Conservation (phyloP, 208 protist species). For the Tritrichomonas foetus region DNA sequence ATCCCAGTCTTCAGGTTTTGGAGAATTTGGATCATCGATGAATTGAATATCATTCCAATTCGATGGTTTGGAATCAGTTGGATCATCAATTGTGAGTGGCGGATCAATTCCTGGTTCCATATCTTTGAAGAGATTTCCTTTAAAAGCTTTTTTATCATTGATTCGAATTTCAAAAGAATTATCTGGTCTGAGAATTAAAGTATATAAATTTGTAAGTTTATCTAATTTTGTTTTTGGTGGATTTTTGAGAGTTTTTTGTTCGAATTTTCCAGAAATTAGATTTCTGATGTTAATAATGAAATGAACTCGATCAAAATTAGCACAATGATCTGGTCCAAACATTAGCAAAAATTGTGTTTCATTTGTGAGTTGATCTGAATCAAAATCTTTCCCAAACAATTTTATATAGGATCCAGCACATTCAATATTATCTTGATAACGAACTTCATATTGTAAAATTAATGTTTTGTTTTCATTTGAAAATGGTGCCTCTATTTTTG, state of each 20-base stretch:
- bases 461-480: not conserved
- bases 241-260: conserved; percentile 37
- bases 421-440: conserved; percentile 39
- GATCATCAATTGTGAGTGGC: conserved; percentile 50
- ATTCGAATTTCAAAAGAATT: conserved; percentile 50
- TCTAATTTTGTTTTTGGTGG: conserved; percentile 28
- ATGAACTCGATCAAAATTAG: conserved; percentile 44
- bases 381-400: conserved; percentile 37
- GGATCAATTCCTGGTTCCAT: conserved; percentile 48
- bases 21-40: not conserved
- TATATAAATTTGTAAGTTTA: conserved; percentile 50
- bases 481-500: not conserved
- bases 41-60: conserved; percentile 52
- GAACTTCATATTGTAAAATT: conserved; percentile 53
- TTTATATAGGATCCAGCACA: conserved; percentile 58
- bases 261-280: not conserved
- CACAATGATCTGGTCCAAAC: conserved; percentile 60
- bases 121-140: conserved; percentile 46
- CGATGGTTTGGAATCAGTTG: conserved; percentile 46
- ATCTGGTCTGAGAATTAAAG: conserved; percentile 46
- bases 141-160: conserved; percentile 37
- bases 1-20: conserved; percentile 50
- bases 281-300: conserved; percentile 51
- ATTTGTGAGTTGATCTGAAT: not conserved
- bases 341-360: conserved; percentile 53